phyloP scores from a whole-genome alignment of 1,139 yeast species.

The Suhomyces yuchorum region DNA sequence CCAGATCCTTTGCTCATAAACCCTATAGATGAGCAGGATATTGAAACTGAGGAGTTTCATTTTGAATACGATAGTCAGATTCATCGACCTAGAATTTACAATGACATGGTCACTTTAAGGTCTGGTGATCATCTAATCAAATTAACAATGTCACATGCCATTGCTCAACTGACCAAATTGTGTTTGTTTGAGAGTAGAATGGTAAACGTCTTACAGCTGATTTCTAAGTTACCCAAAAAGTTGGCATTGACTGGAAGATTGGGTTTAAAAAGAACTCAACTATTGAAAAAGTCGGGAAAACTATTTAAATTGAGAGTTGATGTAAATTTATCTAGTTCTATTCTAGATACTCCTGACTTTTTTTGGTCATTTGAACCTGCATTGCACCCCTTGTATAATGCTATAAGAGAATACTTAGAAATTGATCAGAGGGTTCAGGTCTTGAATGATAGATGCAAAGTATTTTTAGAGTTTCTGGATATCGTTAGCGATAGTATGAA shows the following conservation, averaged over 20 bases:
- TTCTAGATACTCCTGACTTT: conserved; percentile 91
- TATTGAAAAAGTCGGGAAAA: conserved; percentile 85
- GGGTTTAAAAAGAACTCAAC: conserved; percentile 75
- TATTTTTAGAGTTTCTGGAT: conserved; percentile 89
- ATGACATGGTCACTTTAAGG: conserved; percentile 89
- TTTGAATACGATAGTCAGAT: conserved; percentile 84
- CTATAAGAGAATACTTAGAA: conserved; percentile 89
- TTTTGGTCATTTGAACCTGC: conserved; percentile 98
- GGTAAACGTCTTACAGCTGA: conserved; percentile 80
- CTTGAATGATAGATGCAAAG: conserved; percentile 89
- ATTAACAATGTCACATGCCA: conserved; percentile 91
- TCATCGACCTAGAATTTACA: conserved; percentile 85
- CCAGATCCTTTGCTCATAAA: conserved; percentile 58
- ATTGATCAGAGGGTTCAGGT: conserved; percentile 94
- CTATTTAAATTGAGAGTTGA: conserved; percentile 88
- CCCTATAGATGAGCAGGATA: conserved; percentile 85
- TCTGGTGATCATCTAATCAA: conserved; percentile 93
- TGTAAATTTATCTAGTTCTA: conserved; percentile 87
- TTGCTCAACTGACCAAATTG: conserved; percentile 92
- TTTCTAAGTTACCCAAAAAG: conserved; percentile 84
- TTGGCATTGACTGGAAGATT: conserved; percentile 87
- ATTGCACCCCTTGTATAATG: conserved; percentile 84
- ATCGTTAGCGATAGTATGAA: conserved; percentile 93
- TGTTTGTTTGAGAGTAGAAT: conserved; percentile 90
- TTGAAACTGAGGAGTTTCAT: conserved; percentile 93